Evolutionary conservation across 805 yeast species (phyloP), one percentile per base, ranked within the genome.

Genomic region (Ogataea thermomethanolica): DNA sequence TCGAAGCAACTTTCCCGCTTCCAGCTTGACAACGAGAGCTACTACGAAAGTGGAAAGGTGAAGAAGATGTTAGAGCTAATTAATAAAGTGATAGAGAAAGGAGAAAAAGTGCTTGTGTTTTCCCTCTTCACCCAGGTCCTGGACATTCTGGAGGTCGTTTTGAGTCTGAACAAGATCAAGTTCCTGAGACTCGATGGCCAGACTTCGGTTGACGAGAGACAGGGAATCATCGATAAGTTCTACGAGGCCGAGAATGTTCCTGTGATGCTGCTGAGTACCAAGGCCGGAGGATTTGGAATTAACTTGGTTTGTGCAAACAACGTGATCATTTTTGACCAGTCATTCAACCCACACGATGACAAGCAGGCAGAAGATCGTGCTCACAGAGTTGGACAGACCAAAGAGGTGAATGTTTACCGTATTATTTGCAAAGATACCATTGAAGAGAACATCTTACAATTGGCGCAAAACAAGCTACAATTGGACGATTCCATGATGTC

Each of bases 231-330:
- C 51, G 99, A 93, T 65, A 78, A 78, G 51, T 93, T 85, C 58
- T 83, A 88, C 55, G 89, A 85, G 25, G 95, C 89, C 46, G 74
- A 76, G 0, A 70, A 78, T 5, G 86, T 93, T 48, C 91, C 95
- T 0, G 83, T 93, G 3, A 91, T 93, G 55, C 69, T 93, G 35
- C 68, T 93, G 31, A 87, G 96, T 8, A 93, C 99, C 3, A 88
- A 87, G 59, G 98, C 99, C 1, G 99, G 99, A 58, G 99, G 99
- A 1, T 93, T 93, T 65, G 99, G 99, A 43, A 93, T 93, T 64
- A 93, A 93, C 57, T 73, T 93, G 54, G 93, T 95, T 1, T 93
- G 95, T 57, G 98, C 99, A 7, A 91, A 88, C 58, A 79, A 82
- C 45, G 99, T 93, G 2, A 73, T 93, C 38, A 85, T 93, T 24